Conservation (phyloP, 176 grass and related monocot genomes). For the Musa schizocarpa region DNA sequence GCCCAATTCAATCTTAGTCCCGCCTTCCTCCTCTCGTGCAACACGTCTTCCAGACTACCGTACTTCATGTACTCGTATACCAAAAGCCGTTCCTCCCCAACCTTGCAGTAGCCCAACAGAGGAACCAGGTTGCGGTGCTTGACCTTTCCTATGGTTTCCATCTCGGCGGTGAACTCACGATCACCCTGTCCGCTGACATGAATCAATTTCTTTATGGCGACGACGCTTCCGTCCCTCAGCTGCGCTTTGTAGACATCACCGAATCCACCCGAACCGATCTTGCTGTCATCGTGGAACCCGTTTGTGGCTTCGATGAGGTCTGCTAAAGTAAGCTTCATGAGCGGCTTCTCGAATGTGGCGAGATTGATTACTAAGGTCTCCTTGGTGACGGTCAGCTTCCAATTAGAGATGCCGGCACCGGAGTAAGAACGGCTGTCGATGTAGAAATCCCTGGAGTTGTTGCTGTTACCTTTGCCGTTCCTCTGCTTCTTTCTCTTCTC, state of each 20-base stretch:
- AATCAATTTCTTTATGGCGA: slow-evolving; percentile 88
- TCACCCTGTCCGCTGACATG: slow-evolving; percentile 96
- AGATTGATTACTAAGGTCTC: slow-evolving; percentile 74
- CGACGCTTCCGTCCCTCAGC: slow-evolving; percentile 69
- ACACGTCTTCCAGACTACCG: slow-evolving; percentile 85
- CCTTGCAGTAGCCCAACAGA: slow-evolving; percentile 88
- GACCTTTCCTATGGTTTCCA: slow-evolving; percentile 96
- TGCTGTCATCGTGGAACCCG: slow-evolving; percentile 59
- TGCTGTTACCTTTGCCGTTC: slow-evolving; percentile 41
- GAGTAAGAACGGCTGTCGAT: slow-evolving; percentile 74
- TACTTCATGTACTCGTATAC: slow-evolving; percentile 93
- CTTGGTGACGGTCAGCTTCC: slow-evolving; percentile 67
- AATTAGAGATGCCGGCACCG: slow-evolving; percentile 56
- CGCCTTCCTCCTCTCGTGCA: slow-evolving; percentile 57
- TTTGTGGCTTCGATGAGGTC: slow-evolving; percentile 84
- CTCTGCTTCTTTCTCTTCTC: slow-evolving; percentile 60
- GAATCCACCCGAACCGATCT: slow-evolving; percentile 77
- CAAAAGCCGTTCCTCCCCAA: slow-evolving; percentile 64
- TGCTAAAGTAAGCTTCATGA: slow-evolving; percentile 72
- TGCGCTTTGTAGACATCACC: slow-evolving; percentile 90
- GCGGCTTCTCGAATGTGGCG: slow-evolving; percentile 53
- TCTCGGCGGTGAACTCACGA: slow-evolving; percentile 87
- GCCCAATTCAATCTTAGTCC: slow-evolving; percentile 63
- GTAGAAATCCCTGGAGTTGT: slow-evolving; percentile 50
- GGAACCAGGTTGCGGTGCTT: slow-evolving; percentile 94